Base-by-base conservation (phyloP, 257 asterid species). In the Solanum dulcamara region DNA sequence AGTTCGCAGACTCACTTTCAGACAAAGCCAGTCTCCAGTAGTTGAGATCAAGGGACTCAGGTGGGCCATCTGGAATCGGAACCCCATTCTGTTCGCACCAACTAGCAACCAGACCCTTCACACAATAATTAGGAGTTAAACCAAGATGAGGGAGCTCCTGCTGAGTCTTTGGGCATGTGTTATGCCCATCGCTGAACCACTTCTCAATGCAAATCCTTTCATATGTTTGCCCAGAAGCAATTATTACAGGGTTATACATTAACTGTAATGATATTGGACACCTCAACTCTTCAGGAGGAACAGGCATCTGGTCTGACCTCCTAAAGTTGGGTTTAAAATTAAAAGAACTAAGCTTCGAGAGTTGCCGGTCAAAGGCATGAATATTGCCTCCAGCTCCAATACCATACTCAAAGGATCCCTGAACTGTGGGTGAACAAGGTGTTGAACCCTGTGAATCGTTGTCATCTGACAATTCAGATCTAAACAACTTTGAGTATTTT, bases 391-490 rank as follows among this genome's bases (percentile, higher is more conserved):
- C 92, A 9, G 90, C 90, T 62, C 82, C 92, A 87, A 59, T 57
- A 81, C 89, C 92, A 82, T 93, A 97, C 89, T 93, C 98, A 67
- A 93, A 89, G 14, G 92, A 91, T 71, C 96, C 98, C 60, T 88
- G 94, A 81, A 95, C 83, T 32, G 99, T 94, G 67, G 99, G 99
- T 14, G 99, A 97, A 88, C 98, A 97, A 87, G 99, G 99, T 5
- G 98, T 93, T 30, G 99, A 97, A 14, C 98, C 99, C 88, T 94
- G 99, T 28, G 99, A 97, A 83, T 97, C 99, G 85, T 94, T 94
- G 89, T 97, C 99, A 83, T 97, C 99, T 30, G 95, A 97, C 81
- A 94, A 88, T 38, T 97, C 99, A 60, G 92, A 94, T 87, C 99
- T 92, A 83, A 97, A 97, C 87, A 95, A 83, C 87, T 95, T 95